phyloP scores from a whole-genome alignment of 1,139 yeast genomes.

The Zygoascus hellenicus region DNA sequence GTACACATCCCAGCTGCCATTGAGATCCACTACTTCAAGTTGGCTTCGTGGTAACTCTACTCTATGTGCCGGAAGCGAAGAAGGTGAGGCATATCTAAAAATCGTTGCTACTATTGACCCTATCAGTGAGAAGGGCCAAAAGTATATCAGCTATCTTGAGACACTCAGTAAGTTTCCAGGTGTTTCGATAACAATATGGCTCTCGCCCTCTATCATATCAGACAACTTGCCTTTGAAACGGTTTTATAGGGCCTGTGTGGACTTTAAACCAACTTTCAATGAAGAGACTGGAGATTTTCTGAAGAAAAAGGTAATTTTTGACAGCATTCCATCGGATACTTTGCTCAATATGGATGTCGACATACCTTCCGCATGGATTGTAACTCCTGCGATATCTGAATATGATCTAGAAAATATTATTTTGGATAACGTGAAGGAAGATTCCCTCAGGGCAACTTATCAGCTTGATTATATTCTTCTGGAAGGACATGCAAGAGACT shows the following conservation, averaged over 20 bases:
- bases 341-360: conserved; percentile 55
- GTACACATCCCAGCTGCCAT: conserved; percentile 11
- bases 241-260: conserved; percentile 49
- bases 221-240: conserved; percentile 48
- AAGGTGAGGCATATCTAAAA: conserved; percentile 32
- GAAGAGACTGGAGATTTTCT: conserved; percentile 22
- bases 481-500: conserved; percentile 65
- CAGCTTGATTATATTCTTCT: conserved; percentile 49
- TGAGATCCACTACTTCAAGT: conserved; percentile 17
- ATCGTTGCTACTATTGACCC: conserved; percentile 68
- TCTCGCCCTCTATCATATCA: conserved; percentile 51
- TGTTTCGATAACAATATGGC: conserved; percentile 44
- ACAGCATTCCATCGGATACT: conserved; percentile 44
- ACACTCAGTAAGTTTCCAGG: conserved; percentile 38
- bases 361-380: conserved; percentile 63
- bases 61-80: conserved; percentile 22
- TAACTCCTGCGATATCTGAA: conserved; percentile 43
- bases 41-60: conserved; percentile 19
- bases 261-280: conserved; percentile 40
- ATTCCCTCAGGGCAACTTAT: conserved; percentile 38
- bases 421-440: conserved; percentile 35
- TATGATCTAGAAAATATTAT: conserved; percentile 60
- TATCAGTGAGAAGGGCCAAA: conserved; percentile 60
- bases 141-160: conserved; percentile 47
- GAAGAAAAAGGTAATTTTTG: conserved; percentile 27